A percentile compares a stretch with the other conserved stretches of the same genome.
Conservation (phyloP, 2,329 filamentous ascomycete genomes). For the Colletotrichum ledebouriae region DNA sequence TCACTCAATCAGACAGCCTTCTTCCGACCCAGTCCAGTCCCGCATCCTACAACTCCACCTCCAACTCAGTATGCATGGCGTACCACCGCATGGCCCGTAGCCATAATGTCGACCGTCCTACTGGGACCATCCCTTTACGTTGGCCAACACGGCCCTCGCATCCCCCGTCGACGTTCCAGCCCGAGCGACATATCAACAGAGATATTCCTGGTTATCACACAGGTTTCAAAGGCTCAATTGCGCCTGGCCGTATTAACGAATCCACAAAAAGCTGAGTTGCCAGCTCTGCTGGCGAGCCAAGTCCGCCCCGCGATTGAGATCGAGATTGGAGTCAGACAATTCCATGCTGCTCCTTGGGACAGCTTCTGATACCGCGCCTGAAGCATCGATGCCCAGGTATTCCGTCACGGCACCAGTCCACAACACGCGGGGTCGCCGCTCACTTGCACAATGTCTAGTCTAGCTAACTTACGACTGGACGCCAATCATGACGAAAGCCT, state of each 20-base stretch:
- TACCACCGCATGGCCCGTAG: not conserved
- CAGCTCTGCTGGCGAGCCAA: conserved; percentile 28
- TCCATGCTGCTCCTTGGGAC: not conserved
- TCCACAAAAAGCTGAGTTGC: conserved; percentile 31
- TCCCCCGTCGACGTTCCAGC: conserved; percentile 3
- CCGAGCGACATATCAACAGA: not conserved
- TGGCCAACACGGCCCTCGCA: conserved; percentile 13
- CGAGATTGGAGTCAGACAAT: conserved; percentile 16
- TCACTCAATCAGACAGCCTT: no score
- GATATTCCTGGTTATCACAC: not conserved
- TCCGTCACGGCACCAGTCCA: not conserved
- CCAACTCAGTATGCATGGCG: not conserved
- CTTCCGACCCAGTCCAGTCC: not conserved
- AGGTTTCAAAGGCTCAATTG: conserved; percentile 8
- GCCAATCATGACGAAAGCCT: no score
- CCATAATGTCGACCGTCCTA: not conserved
- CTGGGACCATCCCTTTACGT: conserved; percentile 25
- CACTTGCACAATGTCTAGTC: no score
- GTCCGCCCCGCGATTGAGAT: conserved; percentile 25
- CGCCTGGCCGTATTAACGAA: not conserved
- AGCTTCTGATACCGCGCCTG: not conserved
- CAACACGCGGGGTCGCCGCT: not conserved
- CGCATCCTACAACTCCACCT: conserved; percentile 8
- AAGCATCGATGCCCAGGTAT: not conserved
- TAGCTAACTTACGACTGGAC: no score